These are phyloP conservation scores for Colletotrichum lupini DNA, from an alignment of 2,329 filamentous ascomycete species.

Conservation along the genomic window DNA sequence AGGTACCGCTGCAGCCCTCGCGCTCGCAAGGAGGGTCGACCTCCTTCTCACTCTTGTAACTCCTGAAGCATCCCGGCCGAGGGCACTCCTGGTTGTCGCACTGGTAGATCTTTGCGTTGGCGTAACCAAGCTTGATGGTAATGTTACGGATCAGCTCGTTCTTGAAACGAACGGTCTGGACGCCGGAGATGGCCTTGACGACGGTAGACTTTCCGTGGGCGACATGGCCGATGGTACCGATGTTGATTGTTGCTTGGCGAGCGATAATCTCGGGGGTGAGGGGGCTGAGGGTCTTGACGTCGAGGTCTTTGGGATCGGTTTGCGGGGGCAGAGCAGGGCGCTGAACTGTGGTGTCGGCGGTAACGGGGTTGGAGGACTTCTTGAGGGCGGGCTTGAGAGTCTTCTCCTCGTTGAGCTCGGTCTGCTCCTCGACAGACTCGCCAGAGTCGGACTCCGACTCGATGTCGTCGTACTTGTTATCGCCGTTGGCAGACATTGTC, in stretches of 20 bases:
- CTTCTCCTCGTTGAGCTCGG: slow-evolving; percentile 65
- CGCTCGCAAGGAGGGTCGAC: slow-evolving; percentile 96
- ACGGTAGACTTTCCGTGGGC: slow-evolving; percentile 99
- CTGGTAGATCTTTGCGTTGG: slow-evolving; percentile 99
- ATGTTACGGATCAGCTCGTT: slow-evolving; percentile 99
- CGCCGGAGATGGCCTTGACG: slow-evolving; percentile 98
- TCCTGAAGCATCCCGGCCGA: slow-evolving; percentile 93
- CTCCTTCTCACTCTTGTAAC: slow-evolving; percentile 99
- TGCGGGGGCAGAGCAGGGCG: slow-evolving; percentile 78
- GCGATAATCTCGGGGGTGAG: slow-evolving; percentile 97
- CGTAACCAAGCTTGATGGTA: slow-evolving; percentile 99
- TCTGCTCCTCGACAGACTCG: slow-evolving; percentile 72
- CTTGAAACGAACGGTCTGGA: slow-evolving; percentile 99
- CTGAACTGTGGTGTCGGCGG: slow-evolving; percentile 66
- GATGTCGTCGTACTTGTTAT: slow-evolving; percentile 76
- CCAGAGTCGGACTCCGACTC: slow-evolving; percentile 76
- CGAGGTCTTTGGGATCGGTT: slow-evolving; percentile 90
- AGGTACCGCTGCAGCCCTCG: slow-evolving; percentile 88
- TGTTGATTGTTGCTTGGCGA: slow-evolving; percentile 98
- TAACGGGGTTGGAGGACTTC: slow-evolving; percentile 62
- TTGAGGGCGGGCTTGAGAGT: slow-evolving; percentile 88
- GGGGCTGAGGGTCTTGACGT: slow-evolving; percentile 82
- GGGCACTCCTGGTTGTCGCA: slow-evolving; percentile 94
- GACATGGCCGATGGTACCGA: slow-evolving; percentile 98
- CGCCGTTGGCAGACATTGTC: slow-evolving; percentile 67